These are phyloP conservation scores for Calocybe gangraenosa DNA, from an alignment of 768 basidiomycete species.

Conservation along the genomic window DNA sequence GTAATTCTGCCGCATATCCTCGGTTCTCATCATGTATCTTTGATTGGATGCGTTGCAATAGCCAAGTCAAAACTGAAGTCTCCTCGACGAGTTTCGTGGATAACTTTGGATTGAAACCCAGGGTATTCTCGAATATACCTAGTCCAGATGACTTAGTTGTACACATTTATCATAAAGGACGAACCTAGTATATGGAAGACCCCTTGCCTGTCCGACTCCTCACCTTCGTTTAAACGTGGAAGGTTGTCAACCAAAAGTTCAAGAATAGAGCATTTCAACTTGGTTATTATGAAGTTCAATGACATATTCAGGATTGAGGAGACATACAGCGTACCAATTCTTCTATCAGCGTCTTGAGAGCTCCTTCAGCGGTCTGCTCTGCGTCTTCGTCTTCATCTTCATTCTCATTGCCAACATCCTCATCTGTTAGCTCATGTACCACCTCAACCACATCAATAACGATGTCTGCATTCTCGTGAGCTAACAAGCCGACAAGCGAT, in stretches of 20 bases:
- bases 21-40: constrained; percentile 86
- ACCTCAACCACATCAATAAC: constrained; percentile 94
- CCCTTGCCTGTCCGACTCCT: constrained; percentile 89
- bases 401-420: constrained; percentile 82
- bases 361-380: constrained; percentile 57
- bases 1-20: constrained; percentile 86
- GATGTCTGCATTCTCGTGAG: constrained; percentile 96
- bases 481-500: constrained; percentile 78
- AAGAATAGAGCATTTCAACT: constrained; percentile 82
- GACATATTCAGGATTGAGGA: constrained; percentile 1
- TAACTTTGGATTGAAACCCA: constrained; percentile 80
- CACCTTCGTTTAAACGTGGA: constrained; percentile 79
- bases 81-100: constrained; percentile 66
- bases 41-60: constrained; percentile 69
- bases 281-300: constrained; percentile 1
- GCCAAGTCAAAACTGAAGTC: constrained; percentile 75
- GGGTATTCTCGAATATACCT: constrained; percentile 92
- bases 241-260: constrained; percentile 91
- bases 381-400: constrained; percentile 62
- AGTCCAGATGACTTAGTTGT: constrained; percentile 1
- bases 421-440: constrained; percentile 92
- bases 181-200: constrained; percentile 89
- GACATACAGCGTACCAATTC: constrained; percentile 54
- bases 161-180: constrained; percentile 7
- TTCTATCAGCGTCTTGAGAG: constrained; percentile 71